Base-by-base conservation (phyloP, 768 basidiomycete genomes). In the Leccinum incarnatum region DNA sequence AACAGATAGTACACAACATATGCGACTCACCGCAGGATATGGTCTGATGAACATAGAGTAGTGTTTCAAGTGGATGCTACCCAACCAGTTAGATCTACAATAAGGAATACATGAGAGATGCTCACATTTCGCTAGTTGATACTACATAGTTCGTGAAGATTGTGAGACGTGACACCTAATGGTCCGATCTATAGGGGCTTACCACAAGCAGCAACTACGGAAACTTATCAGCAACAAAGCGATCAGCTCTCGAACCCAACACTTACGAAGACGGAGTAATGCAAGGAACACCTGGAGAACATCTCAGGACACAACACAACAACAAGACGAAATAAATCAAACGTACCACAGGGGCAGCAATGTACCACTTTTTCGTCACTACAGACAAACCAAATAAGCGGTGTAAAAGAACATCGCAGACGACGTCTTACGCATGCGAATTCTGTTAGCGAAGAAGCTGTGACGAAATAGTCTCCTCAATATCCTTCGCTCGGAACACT, bases 361-460 rank as follows among this genome's bases (percentile, higher is more conserved):
- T 46, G 42, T 73, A 74, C 71, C 69, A 74, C 32, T 36, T 71
- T 57, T 73, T 73, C 25, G 70, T 73, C 59, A 73, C 72, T 73
- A 37, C 1, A 32, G 53, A 51, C 2, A 1, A 0, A 32, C 71
- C 29, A 71, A 59, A 1, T 25, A 57, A 15, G 21, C 29, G n/a
- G 1, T 42, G 40, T 42, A n/a, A 42, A 42, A 1, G 1, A 19
- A 29, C 32, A 47, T 2, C 5, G 5, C 3, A 14, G 15, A 27
- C 23, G 3, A 48, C n/a, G 17, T 15, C 72, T 61, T 62, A 73
- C 72, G 54, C 70, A 66, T 71, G n/a, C 73, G 65, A 34, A 73
- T 69, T 59, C 72, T 65, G 61, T 73, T 73, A 2, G 72, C 72
- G 36, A 74, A 73, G 65, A 73, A 73, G 29, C 72, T 72, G 21